Conservation (phyloP, 2,329 filamentous ascomycete species). For the Beauveria sp. region DNA sequence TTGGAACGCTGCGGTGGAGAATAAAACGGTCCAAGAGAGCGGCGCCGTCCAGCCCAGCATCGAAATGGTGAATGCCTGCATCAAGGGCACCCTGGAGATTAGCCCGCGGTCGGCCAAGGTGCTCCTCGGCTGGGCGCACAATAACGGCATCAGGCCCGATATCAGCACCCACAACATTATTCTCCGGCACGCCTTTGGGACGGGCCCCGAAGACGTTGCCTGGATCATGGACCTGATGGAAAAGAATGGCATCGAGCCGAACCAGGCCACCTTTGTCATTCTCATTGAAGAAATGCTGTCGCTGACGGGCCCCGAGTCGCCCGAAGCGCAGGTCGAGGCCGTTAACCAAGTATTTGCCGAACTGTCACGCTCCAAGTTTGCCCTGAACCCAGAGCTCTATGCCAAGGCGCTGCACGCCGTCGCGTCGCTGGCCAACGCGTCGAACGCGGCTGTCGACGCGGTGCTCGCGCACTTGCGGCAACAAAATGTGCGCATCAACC, state of each 20-base stretch:
- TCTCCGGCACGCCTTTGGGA: constrained; percentile 51
- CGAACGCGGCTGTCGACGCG: constrained; percentile 45
- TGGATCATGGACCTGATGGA: constrained; percentile 54
- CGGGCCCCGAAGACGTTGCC: constrained; percentile 40
- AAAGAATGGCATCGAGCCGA: constrained; percentile 43
- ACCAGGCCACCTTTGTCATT: constrained; percentile 66
- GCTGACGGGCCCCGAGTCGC: constrained; percentile 29
- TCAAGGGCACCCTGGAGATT: constrained; percentile 53
- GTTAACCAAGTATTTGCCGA: constrained; percentile 49
- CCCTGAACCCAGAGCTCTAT: constrained; percentile 56
- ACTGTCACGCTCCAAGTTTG: constrained; percentile 51
- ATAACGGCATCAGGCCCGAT: constrained; percentile 47
- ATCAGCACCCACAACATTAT: constrained; percentile 61
- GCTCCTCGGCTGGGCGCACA: constrained; percentile 52
- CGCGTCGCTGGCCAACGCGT: constrained; percentile 27
- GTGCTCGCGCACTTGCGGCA: constrained; percentile 56
- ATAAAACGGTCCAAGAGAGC: constrained; percentile 21
- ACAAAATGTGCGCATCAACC: constrained; percentile 44
- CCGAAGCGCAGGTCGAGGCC: constrained; percentile 42
- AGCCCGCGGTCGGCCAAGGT: constrained; percentile 42
- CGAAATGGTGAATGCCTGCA: constrained; percentile 60
- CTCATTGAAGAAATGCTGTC: constrained; percentile 55
- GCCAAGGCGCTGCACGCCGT: constrained; percentile 58
- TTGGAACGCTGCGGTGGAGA: constrained; percentile 42
- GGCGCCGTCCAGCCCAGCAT: constrained; percentile 51